Percentiles rank a stretch among this genome's conserved stretches.
These are phyloP conservation scores for Chlorociboria aeruginascens DNA, from an alignment of 495 filamentous ascomycete species.

Conservation along the genomic window DNA sequence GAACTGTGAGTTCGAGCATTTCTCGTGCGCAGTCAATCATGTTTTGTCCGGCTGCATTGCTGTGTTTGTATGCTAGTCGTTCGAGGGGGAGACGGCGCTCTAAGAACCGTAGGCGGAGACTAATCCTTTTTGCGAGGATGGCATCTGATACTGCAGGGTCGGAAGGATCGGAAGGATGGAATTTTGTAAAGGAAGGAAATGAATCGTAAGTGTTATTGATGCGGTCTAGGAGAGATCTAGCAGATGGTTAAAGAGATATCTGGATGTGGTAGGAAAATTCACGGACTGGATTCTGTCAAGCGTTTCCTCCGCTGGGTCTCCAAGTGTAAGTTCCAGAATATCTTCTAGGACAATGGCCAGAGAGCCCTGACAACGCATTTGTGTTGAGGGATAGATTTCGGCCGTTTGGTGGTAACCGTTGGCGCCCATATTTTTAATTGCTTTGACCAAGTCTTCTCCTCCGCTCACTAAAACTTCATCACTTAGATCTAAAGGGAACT, in stretches of 20 bases:
- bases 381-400: constrained; percentile 2
- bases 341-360: constrained; percentile 11
- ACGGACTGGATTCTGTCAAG: constrained; percentile 12
- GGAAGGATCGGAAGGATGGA: constrained; percentile 2
- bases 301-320: constrained; percentile 8
- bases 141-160: neutral
- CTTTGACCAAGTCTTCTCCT: constrained; percentile 9
- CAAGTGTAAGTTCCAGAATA: constrained; percentile 15
- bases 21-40: constrained; percentile 18
- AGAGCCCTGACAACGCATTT: neutral
- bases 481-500: constrained; percentile 11
- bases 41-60: constrained; percentile 11
- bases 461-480: constrained; percentile 15
- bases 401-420: constrained; percentile 16
- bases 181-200: constrained; percentile 5
- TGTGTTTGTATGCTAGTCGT: constrained; percentile 11
- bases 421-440: constrained; percentile 5
- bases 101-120: constrained; percentile 8
- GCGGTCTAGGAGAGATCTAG: constrained; percentile 4
- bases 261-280: neutral
- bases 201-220: constrained; percentile 6
- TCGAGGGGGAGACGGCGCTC: constrained; percentile 15
- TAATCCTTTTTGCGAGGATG: constrained; percentile 1
- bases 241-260: neutral
- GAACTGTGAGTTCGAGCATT: constrained; percentile 17